Evolutionary conservation across 2,329 filamentous ascomycete species (phyloP).

Genomic region (Ceratocystis cubensis): DNA sequence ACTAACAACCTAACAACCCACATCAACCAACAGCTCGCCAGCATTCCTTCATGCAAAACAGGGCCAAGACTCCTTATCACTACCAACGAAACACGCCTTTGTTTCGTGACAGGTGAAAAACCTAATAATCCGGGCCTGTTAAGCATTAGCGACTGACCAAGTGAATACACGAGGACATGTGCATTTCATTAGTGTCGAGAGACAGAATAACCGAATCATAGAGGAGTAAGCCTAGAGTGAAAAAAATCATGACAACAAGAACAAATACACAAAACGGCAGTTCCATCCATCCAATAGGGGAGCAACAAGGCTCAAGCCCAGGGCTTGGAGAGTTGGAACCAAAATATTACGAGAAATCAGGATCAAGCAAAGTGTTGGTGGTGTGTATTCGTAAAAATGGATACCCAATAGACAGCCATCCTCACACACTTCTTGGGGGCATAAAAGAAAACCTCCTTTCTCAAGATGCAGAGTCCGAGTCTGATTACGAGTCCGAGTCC

Average conservation of each 20-base stretch:
- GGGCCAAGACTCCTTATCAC: background rate
- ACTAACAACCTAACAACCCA: too few relatives aligned
- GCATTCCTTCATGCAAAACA: background rate
- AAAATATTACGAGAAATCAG: background rate
- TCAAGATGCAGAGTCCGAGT: too few relatives aligned
- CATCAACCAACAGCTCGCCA: too few relatives aligned
- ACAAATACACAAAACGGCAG: too few relatives aligned
- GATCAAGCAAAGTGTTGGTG: background rate
- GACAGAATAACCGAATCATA: too few relatives aligned
- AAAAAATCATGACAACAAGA: too few relatives aligned
- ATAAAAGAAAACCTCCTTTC: too few relatives aligned
- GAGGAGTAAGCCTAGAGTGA: too few relatives aligned
- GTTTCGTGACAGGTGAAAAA: slow-evolving; percentile 1
- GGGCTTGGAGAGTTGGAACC: background rate
- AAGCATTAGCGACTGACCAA: background rate
- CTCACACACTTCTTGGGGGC: too few relatives aligned
- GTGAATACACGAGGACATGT: background rate
- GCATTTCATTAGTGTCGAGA: too few relatives aligned
- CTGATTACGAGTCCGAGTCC: background rate
- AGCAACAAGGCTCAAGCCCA: background rate
- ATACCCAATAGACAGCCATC: background rate
- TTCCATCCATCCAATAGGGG: too few relatives aligned
- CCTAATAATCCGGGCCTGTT: background rate
- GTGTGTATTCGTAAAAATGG: background rate
- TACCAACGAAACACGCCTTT: background rate